Percentiles rank a stretch among this genome's conserved stretches.
phyloP scores from a whole-genome alignment of 495 filamentous ascomycete genomes.

The Neurospora cerealis region DNA sequence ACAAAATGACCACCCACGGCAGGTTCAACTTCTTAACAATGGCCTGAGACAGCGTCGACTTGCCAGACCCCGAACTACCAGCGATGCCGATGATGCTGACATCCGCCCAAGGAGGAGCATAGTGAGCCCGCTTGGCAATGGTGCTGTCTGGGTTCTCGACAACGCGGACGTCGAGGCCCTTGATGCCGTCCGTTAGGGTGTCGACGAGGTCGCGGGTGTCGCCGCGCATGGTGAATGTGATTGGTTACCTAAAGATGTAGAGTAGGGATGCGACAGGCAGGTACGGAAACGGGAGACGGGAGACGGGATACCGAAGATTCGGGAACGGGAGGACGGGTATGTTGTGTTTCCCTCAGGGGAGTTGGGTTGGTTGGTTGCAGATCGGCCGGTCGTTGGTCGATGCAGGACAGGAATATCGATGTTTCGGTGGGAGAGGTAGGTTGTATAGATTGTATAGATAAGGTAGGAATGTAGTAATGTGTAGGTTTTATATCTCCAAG shows the following conservation, averaged over 20 bases:
- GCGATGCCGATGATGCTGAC: conserved; percentile 92
- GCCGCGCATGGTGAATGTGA: background rate
- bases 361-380: background rate
- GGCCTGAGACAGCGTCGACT: conserved; percentile 88
- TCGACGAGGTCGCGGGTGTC: background rate
- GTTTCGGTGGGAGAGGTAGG: background rate
- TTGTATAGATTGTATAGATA: background rate
- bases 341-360: background rate
- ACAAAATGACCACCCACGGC: conserved; percentile 95
- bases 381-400: background rate
- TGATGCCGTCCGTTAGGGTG: background rate
- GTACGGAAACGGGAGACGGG: background rate
- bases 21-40: conserved; percentile 84
- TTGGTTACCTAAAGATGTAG: background rate
- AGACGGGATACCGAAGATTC: background rate
- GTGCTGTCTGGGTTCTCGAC: conserved; percentile 18
- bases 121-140: conserved; percentile 49
- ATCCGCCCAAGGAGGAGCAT: conserved; percentile 90
- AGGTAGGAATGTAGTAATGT: background rate
- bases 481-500: background rate
- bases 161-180: conserved; percentile 1
- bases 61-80: conserved; percentile 91
- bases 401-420: background rate
- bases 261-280: background rate
- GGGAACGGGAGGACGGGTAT: background rate